Conservation (phyloP, 1,284 basidiomycete genomes). For the Fistulinella cinereoalba region DNA sequence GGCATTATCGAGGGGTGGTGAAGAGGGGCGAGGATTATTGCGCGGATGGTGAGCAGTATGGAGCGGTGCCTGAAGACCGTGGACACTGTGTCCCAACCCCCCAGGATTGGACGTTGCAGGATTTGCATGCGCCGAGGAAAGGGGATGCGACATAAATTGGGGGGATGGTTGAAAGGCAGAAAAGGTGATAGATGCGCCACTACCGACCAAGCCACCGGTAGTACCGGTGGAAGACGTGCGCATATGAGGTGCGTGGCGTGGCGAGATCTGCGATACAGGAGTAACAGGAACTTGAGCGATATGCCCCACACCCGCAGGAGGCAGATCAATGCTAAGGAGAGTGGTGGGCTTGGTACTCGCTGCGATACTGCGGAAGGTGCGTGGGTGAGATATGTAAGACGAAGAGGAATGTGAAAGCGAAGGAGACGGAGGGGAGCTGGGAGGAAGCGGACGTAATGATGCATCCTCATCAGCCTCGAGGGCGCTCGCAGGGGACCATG, state of each 20-base stretch:
- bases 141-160: conserved; percentile 45
- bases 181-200: conserved; percentile 65
- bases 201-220: conserved; percentile 39
- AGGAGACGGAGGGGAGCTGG: conserved; percentile 80
- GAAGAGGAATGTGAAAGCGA: conserved; percentile 78
- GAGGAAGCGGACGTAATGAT: conserved; percentile 81
- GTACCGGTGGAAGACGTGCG: conserved; percentile 57
- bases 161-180: conserved; percentile 58
- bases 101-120: conserved; percentile 24
- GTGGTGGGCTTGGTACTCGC: conserved; percentile 97
- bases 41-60: conserved; percentile 90
- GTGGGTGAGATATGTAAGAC: conserved; percentile 75
- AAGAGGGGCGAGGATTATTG: conserved; percentile 91
- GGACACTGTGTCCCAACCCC: conserved; percentile 20
- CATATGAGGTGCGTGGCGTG: conserved; percentile 52
- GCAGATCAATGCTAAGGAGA: conserved; percentile 81
- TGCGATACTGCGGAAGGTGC: conserved; percentile 75
- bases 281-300: conserved; percentile 83
- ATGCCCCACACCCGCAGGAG: conserved; percentile 77
- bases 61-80: conserved; percentile 71
- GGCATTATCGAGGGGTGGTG: conserved; percentile 88
- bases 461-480: conserved; percentile 88
- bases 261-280: conserved; percentile 43
- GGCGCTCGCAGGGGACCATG: conserved; percentile 71
- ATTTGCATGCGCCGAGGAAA: conserved; percentile 41